Percentiles rank a stretch among this genome's conserved stretches.
Conservation (phyloP, 352 stramenopile genomes). For the Pythium coloratum region DNA sequence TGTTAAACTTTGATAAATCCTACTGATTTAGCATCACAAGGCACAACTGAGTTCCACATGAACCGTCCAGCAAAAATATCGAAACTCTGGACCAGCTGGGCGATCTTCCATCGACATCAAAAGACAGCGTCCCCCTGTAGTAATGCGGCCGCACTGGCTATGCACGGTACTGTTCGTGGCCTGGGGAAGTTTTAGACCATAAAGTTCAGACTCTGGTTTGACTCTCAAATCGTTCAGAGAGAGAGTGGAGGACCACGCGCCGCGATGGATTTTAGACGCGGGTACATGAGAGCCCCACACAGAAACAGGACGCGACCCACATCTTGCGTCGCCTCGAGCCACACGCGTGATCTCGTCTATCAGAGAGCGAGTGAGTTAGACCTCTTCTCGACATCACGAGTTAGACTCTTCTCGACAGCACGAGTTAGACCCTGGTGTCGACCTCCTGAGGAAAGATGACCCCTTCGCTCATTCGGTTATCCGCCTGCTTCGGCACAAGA, state of each 20-base stretch:
- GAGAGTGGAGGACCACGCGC: neutral
- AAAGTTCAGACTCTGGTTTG: neutral
- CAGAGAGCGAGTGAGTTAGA: neutral
- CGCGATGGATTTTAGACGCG: neutral
- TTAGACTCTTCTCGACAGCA: no score
- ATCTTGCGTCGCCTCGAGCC: neutral
- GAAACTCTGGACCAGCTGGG: neutral
- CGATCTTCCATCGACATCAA: neutral
- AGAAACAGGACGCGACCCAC: neutral
- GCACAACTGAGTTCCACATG: no score
- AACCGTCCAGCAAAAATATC: neutral
- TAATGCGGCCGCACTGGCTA: neutral
- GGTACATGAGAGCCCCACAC: neutral
- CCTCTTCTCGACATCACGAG: no score
- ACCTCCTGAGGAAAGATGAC: neutral
- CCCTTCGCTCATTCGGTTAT: neutral
- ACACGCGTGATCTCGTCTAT: neutral
- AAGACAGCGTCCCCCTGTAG: neutral
- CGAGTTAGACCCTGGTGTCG: no score
- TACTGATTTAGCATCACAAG: no score
- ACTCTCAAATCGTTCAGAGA: no score
- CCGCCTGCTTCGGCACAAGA: neutral
- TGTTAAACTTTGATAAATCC: no score
- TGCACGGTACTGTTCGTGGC: neutral
- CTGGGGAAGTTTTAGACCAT: neutral